Conservation (phyloP, 2,329 filamentous ascomycete genomes). For the Aspergillus sp. region DNA sequence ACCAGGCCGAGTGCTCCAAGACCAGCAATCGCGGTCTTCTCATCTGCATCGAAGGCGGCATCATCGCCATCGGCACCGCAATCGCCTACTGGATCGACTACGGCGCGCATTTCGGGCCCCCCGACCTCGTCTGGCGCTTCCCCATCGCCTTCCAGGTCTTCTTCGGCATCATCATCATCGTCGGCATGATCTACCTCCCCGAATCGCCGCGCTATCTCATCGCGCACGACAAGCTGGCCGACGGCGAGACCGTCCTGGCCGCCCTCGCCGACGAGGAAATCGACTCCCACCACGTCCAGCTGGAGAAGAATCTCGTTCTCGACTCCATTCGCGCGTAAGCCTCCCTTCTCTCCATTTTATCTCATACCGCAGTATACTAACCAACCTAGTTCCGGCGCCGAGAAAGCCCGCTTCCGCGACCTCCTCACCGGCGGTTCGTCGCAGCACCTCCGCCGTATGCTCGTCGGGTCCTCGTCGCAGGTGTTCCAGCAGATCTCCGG, state of each 20-base stretch:
- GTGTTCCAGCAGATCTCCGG: slow-evolving; percentile 16
- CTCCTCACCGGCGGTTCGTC: slow-evolving; percentile 15
- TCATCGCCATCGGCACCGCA: slow-evolving; percentile 15
- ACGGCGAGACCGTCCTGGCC: slow-evolving; percentile 12
- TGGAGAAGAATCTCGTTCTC: slow-evolving; percentile 12
- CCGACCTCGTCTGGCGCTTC: slow-evolving; percentile 17
- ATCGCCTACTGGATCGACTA: slow-evolving; percentile 22
- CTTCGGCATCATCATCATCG: slow-evolving; percentile 18
- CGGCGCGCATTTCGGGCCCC: slow-evolving; percentile 12
- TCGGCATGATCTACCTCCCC: slow-evolving; percentile 15
- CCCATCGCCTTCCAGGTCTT: slow-evolving; percentile 18
- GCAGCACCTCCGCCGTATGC: slow-evolving; percentile 15
- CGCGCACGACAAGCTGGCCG: slow-evolving; percentile 14
- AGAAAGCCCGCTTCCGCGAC: slow-evolving; percentile 7
- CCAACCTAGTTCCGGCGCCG: slow-evolving; percentile 4
- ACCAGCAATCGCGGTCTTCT: slow-evolving; percentile 18
- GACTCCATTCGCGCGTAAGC: slow-evolving; percentile 14
- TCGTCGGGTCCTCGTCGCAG: slow-evolving; percentile 13
- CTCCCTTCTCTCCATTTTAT: background rate
- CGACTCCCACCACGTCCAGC: slow-evolving; percentile 8
- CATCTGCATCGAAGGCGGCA: slow-evolving; percentile 19
- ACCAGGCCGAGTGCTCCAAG: slow-evolving; percentile 20
- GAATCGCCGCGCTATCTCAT: slow-evolving; percentile 19
- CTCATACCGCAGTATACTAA: no score
- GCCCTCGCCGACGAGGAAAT: slow-evolving; percentile 11